Percentiles rank a stretch among this genome's conserved stretches.
phyloP scores from a whole-genome alignment of 164 flowering plant species.

The Berberis thunbergii region DNA sequence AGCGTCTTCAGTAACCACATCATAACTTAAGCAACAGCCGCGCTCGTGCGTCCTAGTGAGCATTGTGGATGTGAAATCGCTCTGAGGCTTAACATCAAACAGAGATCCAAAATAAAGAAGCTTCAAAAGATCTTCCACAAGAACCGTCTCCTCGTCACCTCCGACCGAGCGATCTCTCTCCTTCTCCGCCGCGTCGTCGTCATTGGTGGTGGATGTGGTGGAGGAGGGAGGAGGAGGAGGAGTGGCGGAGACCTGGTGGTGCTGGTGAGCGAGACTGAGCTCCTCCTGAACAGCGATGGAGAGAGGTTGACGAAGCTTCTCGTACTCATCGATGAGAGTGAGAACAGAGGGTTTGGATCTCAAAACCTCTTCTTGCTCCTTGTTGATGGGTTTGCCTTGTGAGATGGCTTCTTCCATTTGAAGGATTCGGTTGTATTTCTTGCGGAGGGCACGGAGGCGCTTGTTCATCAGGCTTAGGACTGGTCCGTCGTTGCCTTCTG shows the following conservation, averaged over 20 bases:
- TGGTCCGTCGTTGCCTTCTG: slow-evolving; percentile 64
- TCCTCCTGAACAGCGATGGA: slow-evolving; percentile 62
- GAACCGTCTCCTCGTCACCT: neutral
- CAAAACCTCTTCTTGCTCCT: slow-evolving; percentile 83
- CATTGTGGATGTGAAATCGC: slow-evolving; percentile 65
- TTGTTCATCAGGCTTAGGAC: slow-evolving; percentile 78
- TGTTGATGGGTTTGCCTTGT: slow-evolving; percentile 72
- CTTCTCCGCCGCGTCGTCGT: no score
- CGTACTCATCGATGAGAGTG: slow-evolving; percentile 75
- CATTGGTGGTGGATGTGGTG: neutral
- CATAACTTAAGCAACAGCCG: slow-evolving; percentile 86
- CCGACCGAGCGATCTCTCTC: slow-evolving; percentile 3
- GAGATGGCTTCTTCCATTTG: slow-evolving; percentile 72
- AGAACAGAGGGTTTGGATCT: slow-evolving; percentile 58
- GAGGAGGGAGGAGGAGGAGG: neutral
- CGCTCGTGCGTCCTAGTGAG: slow-evolving; percentile 77
- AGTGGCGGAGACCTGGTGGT: slow-evolving; percentile 7
- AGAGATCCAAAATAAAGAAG: slow-evolving; percentile 71
- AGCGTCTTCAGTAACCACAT: slow-evolving; percentile 89
- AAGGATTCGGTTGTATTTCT: slow-evolving; percentile 68
- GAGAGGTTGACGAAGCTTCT: slow-evolving; percentile 78
- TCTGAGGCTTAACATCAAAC: slow-evolving; percentile 76
- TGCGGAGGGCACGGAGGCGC: slow-evolving; percentile 77
- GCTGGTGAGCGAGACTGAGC: slow-evolving; percentile 26
- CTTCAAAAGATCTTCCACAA: slow-evolving; percentile 53